Conservation (phyloP, 2,329 filamentous ascomycete genomes). For the Aspergillus sojae region DNA sequence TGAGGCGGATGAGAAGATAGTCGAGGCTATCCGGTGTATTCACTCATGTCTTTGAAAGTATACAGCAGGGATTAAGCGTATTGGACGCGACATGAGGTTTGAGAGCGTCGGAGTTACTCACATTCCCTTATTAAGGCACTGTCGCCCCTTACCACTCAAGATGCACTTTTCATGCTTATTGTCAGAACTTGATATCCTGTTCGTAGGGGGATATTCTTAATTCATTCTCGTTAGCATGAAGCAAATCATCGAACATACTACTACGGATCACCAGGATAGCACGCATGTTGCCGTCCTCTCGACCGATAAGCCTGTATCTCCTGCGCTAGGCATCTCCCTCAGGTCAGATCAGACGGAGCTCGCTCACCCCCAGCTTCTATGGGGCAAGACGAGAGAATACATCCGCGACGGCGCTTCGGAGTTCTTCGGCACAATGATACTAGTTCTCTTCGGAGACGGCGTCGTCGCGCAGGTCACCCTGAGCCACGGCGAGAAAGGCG, state of each 20-base stretch:
- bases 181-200: background rate
- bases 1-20: background rate
- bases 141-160: background rate
- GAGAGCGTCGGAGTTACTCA: background rate
- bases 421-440: constrained; percentile 68
- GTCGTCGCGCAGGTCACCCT: constrained; percentile 70
- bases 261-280: constrained; percentile 16
- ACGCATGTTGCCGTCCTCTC: constrained; percentile 23
- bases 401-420: constrained; percentile 66
- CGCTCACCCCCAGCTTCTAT: constrained; percentile 39
- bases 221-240: background rate
- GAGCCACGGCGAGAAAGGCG: constrained; percentile 48
- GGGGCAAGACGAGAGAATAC: constrained; percentile 56
- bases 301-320: constrained; percentile 19
- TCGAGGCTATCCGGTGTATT: background rate
- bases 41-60: background rate
- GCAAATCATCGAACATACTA: constrained; percentile 6
- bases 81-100: too few species aligned
- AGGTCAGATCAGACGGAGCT: constrained; percentile 10
- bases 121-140: background rate
- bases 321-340: constrained; percentile 19
- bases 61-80: background rate
- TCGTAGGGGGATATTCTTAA: background rate
- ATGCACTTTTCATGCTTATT: background rate
- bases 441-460: constrained; percentile 72